These are phyloP conservation scores for Orbilia oligospora DNA, from an alignment of 2,329 filamentous ascomycete species.

Conservation along the genomic window DNA sequence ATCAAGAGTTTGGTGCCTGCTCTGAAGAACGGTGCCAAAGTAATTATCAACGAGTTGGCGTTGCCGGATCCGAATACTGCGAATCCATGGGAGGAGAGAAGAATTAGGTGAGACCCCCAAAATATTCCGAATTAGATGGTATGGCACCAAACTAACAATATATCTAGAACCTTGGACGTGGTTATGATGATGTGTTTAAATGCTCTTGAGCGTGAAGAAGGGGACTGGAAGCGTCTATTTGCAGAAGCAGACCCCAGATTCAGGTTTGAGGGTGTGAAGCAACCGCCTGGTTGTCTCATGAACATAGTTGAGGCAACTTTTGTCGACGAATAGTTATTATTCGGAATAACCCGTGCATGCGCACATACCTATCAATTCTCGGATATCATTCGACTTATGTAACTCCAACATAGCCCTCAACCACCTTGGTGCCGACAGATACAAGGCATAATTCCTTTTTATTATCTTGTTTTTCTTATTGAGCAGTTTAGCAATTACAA, in stretches of 20 bases:
- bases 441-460: slow-evolving; percentile 14
- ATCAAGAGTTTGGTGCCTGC: slow-evolving; percentile 71
- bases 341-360: neutral
- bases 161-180: slow-evolving; percentile 65
- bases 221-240: slow-evolving; percentile 66
- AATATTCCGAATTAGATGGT: neutral
- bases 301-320: slow-evolving; percentile 60
- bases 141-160: slow-evolving; percentile 60
- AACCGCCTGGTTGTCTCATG: slow-evolving; percentile 58
- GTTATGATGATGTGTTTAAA: slow-evolving; percentile 67
- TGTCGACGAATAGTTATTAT: slow-evolving; percentile 23
- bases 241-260: slow-evolving; percentile 62
- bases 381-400: too few species aligned
- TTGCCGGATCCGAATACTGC: slow-evolving; percentile 60
- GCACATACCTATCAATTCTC: too few species aligned
- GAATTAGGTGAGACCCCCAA: slow-evolving; percentile 61
- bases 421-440: neutral
- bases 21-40: slow-evolving; percentile 71
- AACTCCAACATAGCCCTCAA: neutral
- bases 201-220: slow-evolving; percentile 65
- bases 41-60: slow-evolving; percentile 68
- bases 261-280: slow-evolving; percentile 50
- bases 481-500: neutral
- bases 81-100: slow-evolving; percentile 62
- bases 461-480: neutral